phyloP scores from a whole-genome alignment of 1,284 basidiomycete genomes.

The Ceraceosorus guamensis region DNA sequence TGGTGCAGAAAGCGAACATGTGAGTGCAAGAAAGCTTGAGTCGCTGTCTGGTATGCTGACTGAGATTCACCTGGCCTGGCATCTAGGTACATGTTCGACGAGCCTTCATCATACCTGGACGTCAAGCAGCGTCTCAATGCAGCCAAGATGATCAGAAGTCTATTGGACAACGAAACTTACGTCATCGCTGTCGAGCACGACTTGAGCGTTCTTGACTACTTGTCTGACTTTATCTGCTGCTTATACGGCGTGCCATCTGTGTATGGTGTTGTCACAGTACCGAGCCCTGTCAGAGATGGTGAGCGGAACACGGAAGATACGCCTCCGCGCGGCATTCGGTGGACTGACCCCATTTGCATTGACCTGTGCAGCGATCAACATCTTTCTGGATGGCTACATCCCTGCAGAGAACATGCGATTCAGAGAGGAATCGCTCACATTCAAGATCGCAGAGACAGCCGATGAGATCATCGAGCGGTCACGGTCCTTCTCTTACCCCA shows the following conservation, averaged over 20 bases:
- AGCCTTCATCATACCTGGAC: slow-evolving; percentile 47
- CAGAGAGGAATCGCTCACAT: slow-evolving; percentile 45
- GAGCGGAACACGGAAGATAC: too few species aligned
- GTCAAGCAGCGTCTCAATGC: slow-evolving; percentile 49
- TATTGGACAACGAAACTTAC: slow-evolving; percentile 45
- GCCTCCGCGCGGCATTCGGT: too few species aligned
- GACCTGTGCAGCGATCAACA: slow-evolving; percentile 33
- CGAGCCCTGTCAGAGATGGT: slow-evolving; percentile 45
- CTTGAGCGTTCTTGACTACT: slow-evolving; percentile 47
- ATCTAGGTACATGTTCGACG: slow-evolving; percentile 47
- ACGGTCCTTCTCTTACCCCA: slow-evolving; percentile 37
- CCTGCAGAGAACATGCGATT: slow-evolving; percentile 49
- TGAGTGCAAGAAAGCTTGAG: slow-evolving; percentile 6
- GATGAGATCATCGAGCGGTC: slow-evolving; percentile 43
- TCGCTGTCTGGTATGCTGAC: neutral
- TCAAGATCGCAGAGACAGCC: slow-evolving; percentile 48
- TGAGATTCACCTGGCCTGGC: neutral
- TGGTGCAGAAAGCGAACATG: slow-evolving; percentile 47
- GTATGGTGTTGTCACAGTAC: slow-evolving; percentile 47
- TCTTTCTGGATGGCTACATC: slow-evolving; percentile 48
- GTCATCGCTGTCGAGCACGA: slow-evolving; percentile 49
- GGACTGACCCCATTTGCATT: too few species aligned
- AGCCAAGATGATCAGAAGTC: slow-evolving; percentile 42
- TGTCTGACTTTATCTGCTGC: slow-evolving; percentile 48
- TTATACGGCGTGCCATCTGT: slow-evolving; percentile 47